Conservation (phyloP, 345 rosid species). For the Viola odorata region DNA sequence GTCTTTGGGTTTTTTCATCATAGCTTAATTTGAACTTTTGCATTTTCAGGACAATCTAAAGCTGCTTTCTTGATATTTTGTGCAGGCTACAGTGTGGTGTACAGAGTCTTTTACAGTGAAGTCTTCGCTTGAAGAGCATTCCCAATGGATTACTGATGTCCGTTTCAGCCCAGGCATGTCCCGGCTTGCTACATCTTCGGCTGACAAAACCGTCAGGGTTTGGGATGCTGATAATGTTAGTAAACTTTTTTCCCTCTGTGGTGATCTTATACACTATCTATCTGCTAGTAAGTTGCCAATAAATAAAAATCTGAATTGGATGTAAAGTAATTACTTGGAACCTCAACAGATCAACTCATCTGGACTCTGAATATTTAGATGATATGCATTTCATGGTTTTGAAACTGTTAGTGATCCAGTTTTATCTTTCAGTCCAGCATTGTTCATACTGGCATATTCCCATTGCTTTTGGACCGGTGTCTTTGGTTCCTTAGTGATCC, state of each 20-base stretch:
- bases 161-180: conserved; percentile 62
- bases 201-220: conserved; percentile 62
- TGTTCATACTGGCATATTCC: too few species aligned
- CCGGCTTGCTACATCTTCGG: conserved; percentile 59
- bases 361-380: not conserved
- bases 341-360: not conserved
- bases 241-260: conserved; percentile 1
- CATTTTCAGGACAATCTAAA: not conserved
- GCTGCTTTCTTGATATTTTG: conserved; percentile 7
- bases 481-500: too few species aligned
- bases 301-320: not conserved
- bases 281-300: not conserved
- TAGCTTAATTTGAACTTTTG: too few species aligned
- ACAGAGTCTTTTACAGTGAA: conserved; percentile 41
- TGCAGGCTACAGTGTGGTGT: conserved; percentile 62
- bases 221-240: conserved; percentile 67
- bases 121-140: conserved; percentile 58
- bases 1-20: too few species aligned
- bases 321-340: not conserved
- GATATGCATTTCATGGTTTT: too few species aligned
- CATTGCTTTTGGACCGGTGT: too few species aligned
- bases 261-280: not conserved
- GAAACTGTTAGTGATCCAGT: too few species aligned
- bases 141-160: conserved; percentile 54
- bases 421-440: too few species aligned